A percentile compares a stretch with the other conserved stretches of the same genome.
Evolutionary conservation across 2,329 filamentous ascomycete species (phyloP).

Genomic region (Aspergillaceae sp.): DNA sequence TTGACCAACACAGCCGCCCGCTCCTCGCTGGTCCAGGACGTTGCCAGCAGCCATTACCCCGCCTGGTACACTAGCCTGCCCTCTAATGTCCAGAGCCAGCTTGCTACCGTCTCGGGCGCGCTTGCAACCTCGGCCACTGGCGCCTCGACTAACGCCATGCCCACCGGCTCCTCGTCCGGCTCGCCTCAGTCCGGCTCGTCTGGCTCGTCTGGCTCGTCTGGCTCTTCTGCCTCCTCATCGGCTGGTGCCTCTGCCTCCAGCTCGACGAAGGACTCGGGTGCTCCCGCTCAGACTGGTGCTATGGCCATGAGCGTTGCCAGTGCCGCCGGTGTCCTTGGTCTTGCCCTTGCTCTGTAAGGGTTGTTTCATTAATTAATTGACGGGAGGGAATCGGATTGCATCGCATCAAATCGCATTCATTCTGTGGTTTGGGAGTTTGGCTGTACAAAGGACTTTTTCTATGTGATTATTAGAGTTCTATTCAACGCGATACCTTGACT

Average conservation of each 20-base stretch:
- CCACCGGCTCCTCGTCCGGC: background rate
- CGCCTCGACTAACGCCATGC: background rate
- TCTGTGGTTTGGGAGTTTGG: background rate
- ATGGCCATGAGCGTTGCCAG: conserved; percentile 13
- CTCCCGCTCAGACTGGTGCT: conserved; percentile 11
- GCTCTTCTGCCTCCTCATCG: conserved; percentile 1
- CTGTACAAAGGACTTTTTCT: too few species aligned
- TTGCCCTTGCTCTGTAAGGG: conserved; percentile 16
- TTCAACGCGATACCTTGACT: too few species aligned
- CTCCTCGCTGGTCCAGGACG: conserved; percentile 15
- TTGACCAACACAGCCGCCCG: conserved; percentile 10
- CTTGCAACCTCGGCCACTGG: background rate
- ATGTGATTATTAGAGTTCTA: too few species aligned
- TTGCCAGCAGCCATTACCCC: conserved; percentile 15
- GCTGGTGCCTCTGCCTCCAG: conserved; percentile 1
- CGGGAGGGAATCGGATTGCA: background rate
- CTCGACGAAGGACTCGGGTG: conserved; percentile 7
- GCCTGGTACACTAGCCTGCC: conserved; percentile 21
- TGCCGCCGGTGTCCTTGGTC: conserved; percentile 14
- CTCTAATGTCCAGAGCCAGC: conserved; percentile 17
- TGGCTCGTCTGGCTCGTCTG: conserved; percentile 6
- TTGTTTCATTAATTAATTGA: background rate
- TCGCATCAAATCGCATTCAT: background rate
- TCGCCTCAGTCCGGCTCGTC: conserved; percentile 1
- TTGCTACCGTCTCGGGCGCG: conserved; percentile 2